These are phyloP conservation scores for Cryptococcus sp. DNA, from an alignment of 1,284 basidiomycete species.

Conservation along the genomic window DNA sequence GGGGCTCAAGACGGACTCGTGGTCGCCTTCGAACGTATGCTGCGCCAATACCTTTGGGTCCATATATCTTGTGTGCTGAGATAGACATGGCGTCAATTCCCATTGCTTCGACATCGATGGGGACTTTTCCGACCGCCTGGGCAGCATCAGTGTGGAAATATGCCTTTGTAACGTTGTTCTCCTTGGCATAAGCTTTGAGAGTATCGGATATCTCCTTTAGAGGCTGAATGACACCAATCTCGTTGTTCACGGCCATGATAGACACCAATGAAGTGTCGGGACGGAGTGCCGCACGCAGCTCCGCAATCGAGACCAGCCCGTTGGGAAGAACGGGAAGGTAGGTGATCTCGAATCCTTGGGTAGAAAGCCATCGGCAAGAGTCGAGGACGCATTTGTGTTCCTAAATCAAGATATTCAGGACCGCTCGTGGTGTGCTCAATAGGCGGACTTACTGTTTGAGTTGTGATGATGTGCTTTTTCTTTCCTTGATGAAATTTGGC, in stretches of 20 bases:
- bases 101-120: conserved; percentile 90
- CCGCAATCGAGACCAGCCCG: conserved; percentile 76
- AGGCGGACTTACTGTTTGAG: conserved; percentile 69
- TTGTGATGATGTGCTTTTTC: conserved; percentile 87
- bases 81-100: conserved; percentile 96
- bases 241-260: conserved; percentile 99
- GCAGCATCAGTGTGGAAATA: conserved; percentile 98
- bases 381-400: conserved; percentile 99
- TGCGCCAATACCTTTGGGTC: conserved; percentile 95
- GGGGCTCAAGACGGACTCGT: conserved; percentile 90
- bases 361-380: conserved; percentile 90
- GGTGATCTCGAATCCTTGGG: conserved; percentile 97
- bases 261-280: conserved; percentile 86
- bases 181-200: conserved; percentile 56
- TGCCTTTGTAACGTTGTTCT: conserved; percentile 74
- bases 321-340: conserved; percentile 91
- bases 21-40: conserved; percentile 92
- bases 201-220: conserved; percentile 91
- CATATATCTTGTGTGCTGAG: conserved; percentile 97
- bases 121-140: conserved; percentile 90
- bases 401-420: conserved; percentile 54
- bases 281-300: conserved; percentile 77
- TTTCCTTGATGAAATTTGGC: conserved; percentile 91
- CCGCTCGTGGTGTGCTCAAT: neutral
- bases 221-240: conserved; percentile 98